Conservation (phyloP, 225 moss, liverwort and hornwort genomes). For the Climacium dendroides region DNA sequence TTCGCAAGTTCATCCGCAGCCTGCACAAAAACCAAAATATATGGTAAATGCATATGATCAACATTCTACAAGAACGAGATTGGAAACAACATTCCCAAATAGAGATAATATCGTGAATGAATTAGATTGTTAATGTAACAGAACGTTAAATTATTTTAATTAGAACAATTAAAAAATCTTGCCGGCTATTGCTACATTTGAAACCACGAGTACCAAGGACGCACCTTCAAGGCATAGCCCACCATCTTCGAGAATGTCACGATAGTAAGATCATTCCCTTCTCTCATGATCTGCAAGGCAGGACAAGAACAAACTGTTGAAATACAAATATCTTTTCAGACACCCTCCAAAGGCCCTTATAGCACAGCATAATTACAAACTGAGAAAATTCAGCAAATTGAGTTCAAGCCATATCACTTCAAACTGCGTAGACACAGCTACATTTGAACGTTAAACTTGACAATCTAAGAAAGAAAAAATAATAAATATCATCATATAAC, state of each 20-base stretch:
- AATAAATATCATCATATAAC: background rate
- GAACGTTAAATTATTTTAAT: background rate
- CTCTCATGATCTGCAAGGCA: constrained; percentile 46
- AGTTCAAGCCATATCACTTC: background rate
- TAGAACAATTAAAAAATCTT: background rate
- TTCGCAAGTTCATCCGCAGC: constrained; percentile 92
- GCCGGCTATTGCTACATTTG: background rate
- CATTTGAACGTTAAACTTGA: background rate
- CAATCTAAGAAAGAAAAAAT: background rate
- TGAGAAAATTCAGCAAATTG: background rate
- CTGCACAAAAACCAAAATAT: constrained; percentile 1
- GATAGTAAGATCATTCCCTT: constrained; percentile 82
- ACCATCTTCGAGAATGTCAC: constrained; percentile 96
- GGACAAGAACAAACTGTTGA: background rate
- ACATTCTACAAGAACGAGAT: background rate
- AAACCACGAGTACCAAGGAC: background rate
- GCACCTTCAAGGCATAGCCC: constrained; percentile 77
- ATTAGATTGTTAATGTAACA: background rate
- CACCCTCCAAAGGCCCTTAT: background rate
- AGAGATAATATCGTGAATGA: background rate
- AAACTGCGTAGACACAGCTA: background rate
- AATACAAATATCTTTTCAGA: background rate
- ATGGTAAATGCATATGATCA: background rate
- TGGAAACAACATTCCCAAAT: background rate
- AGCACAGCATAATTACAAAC: background rate